Evolutionary conservation across 2,329 filamentous ascomycete genomes (phyloP), one percentile per base, ranked within the genome.

Genomic region (Ophiostoma sp.): DNA sequence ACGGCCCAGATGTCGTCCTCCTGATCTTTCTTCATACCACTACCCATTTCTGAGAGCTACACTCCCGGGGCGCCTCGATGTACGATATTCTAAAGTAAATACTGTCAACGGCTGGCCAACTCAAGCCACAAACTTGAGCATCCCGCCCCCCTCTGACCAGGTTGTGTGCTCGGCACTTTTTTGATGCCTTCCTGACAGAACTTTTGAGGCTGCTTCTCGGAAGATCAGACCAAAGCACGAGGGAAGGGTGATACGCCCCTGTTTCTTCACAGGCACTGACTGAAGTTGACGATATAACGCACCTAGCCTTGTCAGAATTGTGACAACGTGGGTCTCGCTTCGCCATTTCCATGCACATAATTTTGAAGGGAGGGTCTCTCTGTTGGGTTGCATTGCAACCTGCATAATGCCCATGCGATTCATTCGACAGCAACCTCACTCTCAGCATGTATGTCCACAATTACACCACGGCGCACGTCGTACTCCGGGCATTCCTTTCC

Each of bases 351-450:
- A 55, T 69, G 45, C 66, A 45, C 28, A 55, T 69, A 69, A 69
- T 69, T 69, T 68, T 68, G 22, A 45, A 31, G 19, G 39, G n/a
- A 22, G 42, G 42, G 22, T 48, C 8, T 28, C 19, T 50, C 22
- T 25, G 19, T 55, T 36, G 48, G 66, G 69, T 70, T 70, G 36
- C 69, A 70, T 70, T 59, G 69, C 52, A 50, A 33, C 45, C 48
- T 69, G 42, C 31, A 42, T 42, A 64, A 64, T 48, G 63, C 59
- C 31, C 57, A 61, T n/a, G 57, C 57, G 31, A 61, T 61, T 15
- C 31, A 36, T n/a, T 25, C 11, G 22, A 28, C 22, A 52, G 45
- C 50, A 55, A 12, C 50, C 50, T 55, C 50, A 55, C 50, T 19
- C 57, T 19, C 57, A 61, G 57, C 57, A n/a, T 33, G 11, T 33